phyloP scores from a whole-genome alignment of 2,329 filamentous ascomycete genomes.

The Juglanconis oblonga region DNA sequence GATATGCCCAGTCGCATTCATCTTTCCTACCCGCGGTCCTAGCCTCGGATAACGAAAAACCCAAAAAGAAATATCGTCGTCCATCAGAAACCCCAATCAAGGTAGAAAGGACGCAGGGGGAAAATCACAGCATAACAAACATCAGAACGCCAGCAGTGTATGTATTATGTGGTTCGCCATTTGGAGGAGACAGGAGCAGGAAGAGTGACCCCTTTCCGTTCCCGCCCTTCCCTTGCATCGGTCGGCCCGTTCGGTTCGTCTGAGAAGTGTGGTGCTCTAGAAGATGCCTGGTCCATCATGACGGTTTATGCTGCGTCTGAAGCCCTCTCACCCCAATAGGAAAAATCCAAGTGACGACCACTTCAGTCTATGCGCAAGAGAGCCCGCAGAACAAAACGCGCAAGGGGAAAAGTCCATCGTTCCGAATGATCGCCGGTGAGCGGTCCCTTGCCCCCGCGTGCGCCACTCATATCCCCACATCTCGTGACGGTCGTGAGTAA shows the following conservation, averaged over 20 bases:
- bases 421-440: slow-evolving; percentile 7
- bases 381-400: slow-evolving; percentile 11
- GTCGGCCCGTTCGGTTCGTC: not conserved
- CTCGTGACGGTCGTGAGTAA: slow-evolving; percentile 19
- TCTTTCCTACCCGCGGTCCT: slow-evolving; percentile 12
- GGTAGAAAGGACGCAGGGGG: slow-evolving; percentile 6
- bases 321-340: slow-evolving; percentile 1
- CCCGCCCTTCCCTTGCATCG: not conserved
- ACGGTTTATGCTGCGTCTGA: slow-evolving; percentile 10
- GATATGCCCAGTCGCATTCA: slow-evolving; percentile 7
- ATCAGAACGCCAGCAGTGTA: slow-evolving; percentile 16
- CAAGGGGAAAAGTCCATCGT: not conserved
- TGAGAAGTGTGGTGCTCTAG: slow-evolving; percentile 7
- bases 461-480: slow-evolving; percentile 16
- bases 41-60: slow-evolving; percentile 2
- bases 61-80: slow-evolving; percentile 7
- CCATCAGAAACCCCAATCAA: slow-evolving; percentile 1
- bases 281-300: slow-evolving; percentile 15
- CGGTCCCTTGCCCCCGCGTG: slow-evolving; percentile 12
- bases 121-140: slow-evolving; percentile 8
- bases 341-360: slow-evolving; percentile 13
- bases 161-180: slow-evolving; percentile 18
- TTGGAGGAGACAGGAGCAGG: not conserved
- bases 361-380: slow-evolving; percentile 19
- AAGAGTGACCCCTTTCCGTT: not conserved